Evolutionary conservation across 2,329 filamentous ascomycete genomes (phyloP), one percentile per base, ranked within the genome.

Genomic region (Clonostachys sp.): DNA sequence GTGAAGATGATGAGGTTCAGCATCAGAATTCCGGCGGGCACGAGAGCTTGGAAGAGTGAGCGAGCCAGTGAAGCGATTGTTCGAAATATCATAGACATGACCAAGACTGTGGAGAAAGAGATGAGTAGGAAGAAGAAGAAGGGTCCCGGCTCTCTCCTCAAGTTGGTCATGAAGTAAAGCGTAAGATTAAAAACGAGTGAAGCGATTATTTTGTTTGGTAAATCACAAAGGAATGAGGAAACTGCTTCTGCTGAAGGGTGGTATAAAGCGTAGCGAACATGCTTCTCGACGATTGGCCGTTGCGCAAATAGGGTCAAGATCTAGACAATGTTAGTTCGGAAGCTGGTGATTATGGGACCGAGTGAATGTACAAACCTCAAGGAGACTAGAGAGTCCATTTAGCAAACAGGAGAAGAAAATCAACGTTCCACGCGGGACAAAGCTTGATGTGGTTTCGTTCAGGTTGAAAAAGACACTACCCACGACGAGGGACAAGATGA

Each of bases 21-120:
- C 48, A 62, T 60, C 17, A 62, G 45, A 20, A 62, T 51, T 6
- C 58, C 55, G 3, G 60, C 57, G 4, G 60, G 59, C 12, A 59
- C 60, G 18, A 62, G 50, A 48, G 60, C 60, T 45, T 62, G 60
- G 51, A 58, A 58, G n/a, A 62, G 45, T 45, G 53, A 59, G 36
- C 56, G 59, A 20, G 59, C 54, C 12, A 47, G 34, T 13, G 48
- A 50, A 16, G 34, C 48, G 12, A 50, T 13, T 10, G 47, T 44
- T 17, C 48, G 44, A 17, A 50, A 50, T 16, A 50, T 41, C 40
- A 35, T 47, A 12, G 44, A 44, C 44, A 94, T 94, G 52, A 80
- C 76, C 57, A 95, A 55, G 1, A 87, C 88, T 1, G 82, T 83
- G 49, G 78, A 62, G 66, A 92, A 89, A 3, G 83, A 86, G 59